Percentiles rank a stretch among this genome's conserved stretches.
Conservation (phyloP, 1,284 basidiomycete species). For the Coniophora puteana region DNA sequence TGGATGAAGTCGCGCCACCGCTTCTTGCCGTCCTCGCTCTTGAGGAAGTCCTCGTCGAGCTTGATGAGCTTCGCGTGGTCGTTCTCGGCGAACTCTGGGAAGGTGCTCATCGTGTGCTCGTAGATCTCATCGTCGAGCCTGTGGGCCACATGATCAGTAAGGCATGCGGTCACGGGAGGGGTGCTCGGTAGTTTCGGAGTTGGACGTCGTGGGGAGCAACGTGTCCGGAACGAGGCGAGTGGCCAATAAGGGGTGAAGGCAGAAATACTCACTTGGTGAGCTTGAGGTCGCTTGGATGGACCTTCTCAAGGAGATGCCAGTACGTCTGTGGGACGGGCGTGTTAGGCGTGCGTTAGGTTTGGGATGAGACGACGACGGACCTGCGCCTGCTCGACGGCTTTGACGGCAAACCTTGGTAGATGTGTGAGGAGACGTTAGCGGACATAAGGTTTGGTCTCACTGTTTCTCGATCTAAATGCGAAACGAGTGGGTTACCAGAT, state of each 20-base stretch:
- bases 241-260: background rate
- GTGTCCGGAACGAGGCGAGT: background rate
- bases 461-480: constrained; percentile 88
- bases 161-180: background rate
- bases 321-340: constrained; percentile 76
- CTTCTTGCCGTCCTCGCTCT: constrained; percentile 87
- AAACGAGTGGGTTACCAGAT: constrained; percentile 8
- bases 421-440: constrained; percentile 9
- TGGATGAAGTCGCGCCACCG: constrained; percentile 91
- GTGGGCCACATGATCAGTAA: constrained; percentile 2
- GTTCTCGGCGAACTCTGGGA: constrained; percentile 77
- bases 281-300: constrained; percentile 73
- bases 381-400: constrained; percentile 94
- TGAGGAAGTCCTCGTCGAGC: constrained; percentile 94
- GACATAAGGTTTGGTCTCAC: constrained; percentile 43
- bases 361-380: constrained; percentile 43
- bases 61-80: constrained; percentile 66
- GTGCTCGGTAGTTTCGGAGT: constrained; percentile 16
- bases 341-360: too few relatives aligned
- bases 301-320: constrained; percentile 90
- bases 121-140: constrained; percentile 93
- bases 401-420: constrained; percentile 82
- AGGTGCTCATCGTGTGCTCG: constrained; percentile 70
- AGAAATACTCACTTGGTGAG: constrained; percentile 70
- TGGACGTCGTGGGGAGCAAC: background rate